Evolutionary conservation across 2,329 filamentous ascomycete genomes (phyloP), one percentile per base, ranked within the genome.

Genomic region (Diaporthe vaccinii): DNA sequence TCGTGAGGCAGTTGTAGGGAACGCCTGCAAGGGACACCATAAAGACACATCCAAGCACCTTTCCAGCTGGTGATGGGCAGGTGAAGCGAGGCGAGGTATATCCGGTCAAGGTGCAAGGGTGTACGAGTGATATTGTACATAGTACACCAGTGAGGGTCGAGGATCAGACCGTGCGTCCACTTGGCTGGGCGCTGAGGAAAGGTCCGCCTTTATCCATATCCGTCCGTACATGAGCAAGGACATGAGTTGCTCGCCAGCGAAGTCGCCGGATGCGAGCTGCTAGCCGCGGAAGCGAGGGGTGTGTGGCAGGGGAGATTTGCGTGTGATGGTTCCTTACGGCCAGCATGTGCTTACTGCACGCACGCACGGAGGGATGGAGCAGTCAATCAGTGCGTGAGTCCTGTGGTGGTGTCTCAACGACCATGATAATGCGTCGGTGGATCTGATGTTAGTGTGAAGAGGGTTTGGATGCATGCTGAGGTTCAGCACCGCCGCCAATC

Each of bases 111-210:
- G 46, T 61, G 70, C 70, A 72, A 62, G 44, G 57, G 70, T 51
- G 69, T 53, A 53, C 46, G 31, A 28, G 22, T n/a, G 39, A 65
- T 68, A 51, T 34, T 25, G 69, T 62, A 51, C 57, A 51, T 39
- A 51, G 57, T 72, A 62, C 31, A 71, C 25, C n/a, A 46, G 10
- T 28, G 53, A 57, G 15, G 46, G 44, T 68, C 34, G 65, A 68
- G 44, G 46, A 69, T 69, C 65, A 69, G 65, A 53, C 65, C 34
- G 65, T 69, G 49, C 65, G 65, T 69, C 65, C 49, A 69, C 65
- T 55, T 69, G 46, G 65, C 65, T 69, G 65, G 46, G 31, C 49
- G 46, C 46, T 53, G 65, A 53, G 34, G 15, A 25, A 39, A 69
- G n/a, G 65, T 5, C 46, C 31, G 22, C 20, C 65, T 53, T 39